Percentiles rank a stretch among this genome's conserved stretches.
phyloP scores from a whole-genome alignment of 768 basidiomycete species.

The Hebeloma cylindrosporum region DNA sequence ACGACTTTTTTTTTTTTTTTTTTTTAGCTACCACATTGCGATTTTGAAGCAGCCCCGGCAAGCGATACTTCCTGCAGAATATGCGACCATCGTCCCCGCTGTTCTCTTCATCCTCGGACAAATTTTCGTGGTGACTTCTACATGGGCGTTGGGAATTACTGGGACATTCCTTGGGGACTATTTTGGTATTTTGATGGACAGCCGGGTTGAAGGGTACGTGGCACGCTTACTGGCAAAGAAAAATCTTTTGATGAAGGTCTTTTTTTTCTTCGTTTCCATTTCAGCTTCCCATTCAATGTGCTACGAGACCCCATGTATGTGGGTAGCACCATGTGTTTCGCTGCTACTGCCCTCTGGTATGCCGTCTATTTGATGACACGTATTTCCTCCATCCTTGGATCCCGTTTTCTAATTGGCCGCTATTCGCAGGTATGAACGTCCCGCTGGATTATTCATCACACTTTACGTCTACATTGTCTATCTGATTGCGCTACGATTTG shows the following conservation, averaged over 20 bases:
- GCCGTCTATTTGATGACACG: slow-evolving; percentile 20
- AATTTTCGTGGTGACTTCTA: slow-evolving; percentile 83
- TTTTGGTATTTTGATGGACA: slow-evolving; percentile 85
- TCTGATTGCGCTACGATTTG: slow-evolving; percentile 77
- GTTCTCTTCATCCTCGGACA: slow-evolving; percentile 72
- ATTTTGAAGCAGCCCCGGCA: slow-evolving; percentile 72
- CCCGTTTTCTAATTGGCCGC: slow-evolving; percentile 5
- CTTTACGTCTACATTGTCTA: slow-evolving; percentile 84
- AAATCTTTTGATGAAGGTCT: background rate
- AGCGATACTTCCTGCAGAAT: slow-evolving; percentile 65
- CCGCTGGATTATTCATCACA: slow-evolving; percentile 80
- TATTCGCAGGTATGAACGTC: slow-evolving; percentile 71
- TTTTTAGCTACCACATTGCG: slow-evolving; percentile 69
- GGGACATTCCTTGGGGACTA: slow-evolving; percentile 90
- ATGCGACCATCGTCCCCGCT: slow-evolving; percentile 57
- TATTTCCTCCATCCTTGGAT: slow-evolving; percentile 1
- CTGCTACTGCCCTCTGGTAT: slow-evolving; percentile 84
- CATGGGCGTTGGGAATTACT: slow-evolving; percentile 88
- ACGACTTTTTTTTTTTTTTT: background rate
- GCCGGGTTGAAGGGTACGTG: slow-evolving; percentile 75
- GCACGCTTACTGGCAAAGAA: background rate
- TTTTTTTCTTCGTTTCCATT: background rate
- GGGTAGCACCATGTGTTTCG: slow-evolving; percentile 89
- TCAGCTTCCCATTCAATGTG: slow-evolving; percentile 91
- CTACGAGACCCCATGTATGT: slow-evolving; percentile 96